Conservation (phyloP, 192 early-diverging fungal genomes). For the Geranomyces variabilis region DNA sequence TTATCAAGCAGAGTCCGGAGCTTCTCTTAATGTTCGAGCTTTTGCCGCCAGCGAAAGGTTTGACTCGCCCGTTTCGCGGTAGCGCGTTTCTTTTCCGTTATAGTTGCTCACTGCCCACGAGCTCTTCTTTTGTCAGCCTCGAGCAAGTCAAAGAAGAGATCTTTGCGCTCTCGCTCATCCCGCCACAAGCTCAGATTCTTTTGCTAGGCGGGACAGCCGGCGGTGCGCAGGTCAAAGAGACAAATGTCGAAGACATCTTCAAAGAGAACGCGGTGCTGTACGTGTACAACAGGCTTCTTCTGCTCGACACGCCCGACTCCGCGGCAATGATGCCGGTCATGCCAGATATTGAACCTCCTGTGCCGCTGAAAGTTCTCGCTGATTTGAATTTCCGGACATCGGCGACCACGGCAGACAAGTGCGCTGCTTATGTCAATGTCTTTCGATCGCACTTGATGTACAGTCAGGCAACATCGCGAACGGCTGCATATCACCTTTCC, state of each 20-base stretch:
- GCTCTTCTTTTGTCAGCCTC: slow-evolving; percentile 10
- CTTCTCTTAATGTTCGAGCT: not conserved
- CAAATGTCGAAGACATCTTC: slow-evolving; percentile 14
- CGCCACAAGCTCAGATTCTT: slow-evolving; percentile 30
- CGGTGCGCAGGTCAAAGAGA: slow-evolving; percentile 23
- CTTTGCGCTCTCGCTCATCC: slow-evolving; percentile 21
- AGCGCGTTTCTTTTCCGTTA: no score
- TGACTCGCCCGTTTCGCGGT: no score
- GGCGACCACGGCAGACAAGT: not conserved
- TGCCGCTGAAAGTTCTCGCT: slow-evolving; percentile 19
- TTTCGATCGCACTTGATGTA: slow-evolving; percentile 33
- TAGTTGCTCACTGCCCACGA: not conserved
- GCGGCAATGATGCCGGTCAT: not conserved
- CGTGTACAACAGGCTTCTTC: slow-evolving; percentile 31
- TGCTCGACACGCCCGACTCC: not conserved
- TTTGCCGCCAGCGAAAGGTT: slow-evolving; percentile 19
- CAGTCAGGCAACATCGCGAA: slow-evolving; percentile 13
- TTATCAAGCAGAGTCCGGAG: slow-evolving; percentile 27
- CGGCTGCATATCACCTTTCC: slow-evolving; percentile 10
- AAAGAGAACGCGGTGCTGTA: slow-evolving; percentile 17
- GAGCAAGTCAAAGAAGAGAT: slow-evolving; percentile 29
- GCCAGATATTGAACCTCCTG: slow-evolving; percentile 36
- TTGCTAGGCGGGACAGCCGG: slow-evolving; percentile 16
- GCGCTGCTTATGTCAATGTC: slow-evolving; percentile 11
- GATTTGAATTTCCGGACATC: not conserved